A percentile compares a stretch with the other conserved stretches of the same genome.
These are phyloP conservation scores for Epicoccum sorghinum DNA, from an alignment of 2,329 filamentous ascomycete species.

Conservation along the genomic window DNA sequence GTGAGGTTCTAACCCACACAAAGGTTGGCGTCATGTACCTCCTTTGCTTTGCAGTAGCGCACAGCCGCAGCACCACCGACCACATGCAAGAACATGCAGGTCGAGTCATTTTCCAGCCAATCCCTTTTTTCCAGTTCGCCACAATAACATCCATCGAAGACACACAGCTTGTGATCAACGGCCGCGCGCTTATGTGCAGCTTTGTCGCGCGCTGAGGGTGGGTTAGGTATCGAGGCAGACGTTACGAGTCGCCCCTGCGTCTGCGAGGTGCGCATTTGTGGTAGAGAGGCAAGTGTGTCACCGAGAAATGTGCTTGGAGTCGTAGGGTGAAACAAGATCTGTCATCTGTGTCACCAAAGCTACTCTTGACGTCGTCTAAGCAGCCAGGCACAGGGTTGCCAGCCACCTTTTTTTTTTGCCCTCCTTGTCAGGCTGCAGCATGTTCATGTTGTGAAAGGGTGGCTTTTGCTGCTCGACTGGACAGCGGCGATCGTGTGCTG, in stretches of 20 bases:
- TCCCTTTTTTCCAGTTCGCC: slow-evolving; percentile 7
- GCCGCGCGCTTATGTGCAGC: slow-evolving; percentile 9
- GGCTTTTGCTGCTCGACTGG: slow-evolving; percentile 31
- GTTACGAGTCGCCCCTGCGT: slow-evolving; percentile 32
- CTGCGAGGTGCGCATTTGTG: slow-evolving; percentile 1
- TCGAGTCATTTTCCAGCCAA: slow-evolving; percentile 26
- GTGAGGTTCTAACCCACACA: slow-evolving; percentile 13
- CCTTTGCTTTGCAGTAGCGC: slow-evolving; percentile 28
- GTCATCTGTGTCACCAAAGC: slow-evolving; percentile 36
- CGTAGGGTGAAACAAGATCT: slow-evolving; percentile 38
- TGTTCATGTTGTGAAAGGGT: slow-evolving; percentile 24
- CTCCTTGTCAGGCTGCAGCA: slow-evolving; percentile 38
- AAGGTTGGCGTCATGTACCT: slow-evolving; percentile 31
- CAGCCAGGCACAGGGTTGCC: slow-evolving; percentile 19
- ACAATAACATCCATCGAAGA: slow-evolving; percentile 4
- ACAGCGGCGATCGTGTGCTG: slow-evolving; percentile 26
- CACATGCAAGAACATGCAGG: slow-evolving; percentile 21
- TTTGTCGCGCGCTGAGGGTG: slow-evolving; percentile 24
- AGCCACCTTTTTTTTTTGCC: slow-evolving; percentile 24
- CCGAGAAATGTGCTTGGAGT: slow-evolving; percentile 22
- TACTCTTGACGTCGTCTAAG: slow-evolving; percentile 23
- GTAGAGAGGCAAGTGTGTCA: slow-evolving; percentile 24
- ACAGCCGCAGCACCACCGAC: slow-evolving; percentile 23
- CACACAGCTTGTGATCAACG: slow-evolving; percentile 1
- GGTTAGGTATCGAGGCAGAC: not conserved